Conservation (phyloP, 768 basidiomycete genomes). For the Tubosaeta sp. region DNA sequence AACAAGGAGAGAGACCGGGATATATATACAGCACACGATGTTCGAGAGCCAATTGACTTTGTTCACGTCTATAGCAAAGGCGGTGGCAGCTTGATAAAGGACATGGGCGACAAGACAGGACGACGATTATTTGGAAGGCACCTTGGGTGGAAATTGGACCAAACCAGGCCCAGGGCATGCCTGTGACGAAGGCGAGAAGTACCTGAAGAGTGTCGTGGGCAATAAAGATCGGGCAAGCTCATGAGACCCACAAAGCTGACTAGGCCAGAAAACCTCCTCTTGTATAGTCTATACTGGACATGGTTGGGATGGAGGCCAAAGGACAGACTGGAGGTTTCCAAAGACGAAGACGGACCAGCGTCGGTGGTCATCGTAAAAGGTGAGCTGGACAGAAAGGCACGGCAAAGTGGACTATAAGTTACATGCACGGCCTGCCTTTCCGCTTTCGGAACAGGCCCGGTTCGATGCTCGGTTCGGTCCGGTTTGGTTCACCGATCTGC, state of each 20-base stretch:
- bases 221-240: not conserved
- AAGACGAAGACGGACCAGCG: not conserved
- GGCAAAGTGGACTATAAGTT: not conserved
- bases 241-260: constrained; percentile 46
- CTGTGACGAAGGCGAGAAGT: constrained; percentile 56
- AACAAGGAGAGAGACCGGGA: constrained; percentile 56
- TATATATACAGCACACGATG: constrained; percentile 54
- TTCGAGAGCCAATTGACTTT: constrained; percentile 83
- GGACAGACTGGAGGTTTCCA: not conserved
- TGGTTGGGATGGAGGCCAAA: not conserved
- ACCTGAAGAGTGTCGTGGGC: constrained; percentile 36
- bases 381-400: not conserved
- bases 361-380: not conserved
- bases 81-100: constrained; percentile 43
- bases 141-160: constrained; percentile 74
- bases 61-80: constrained; percentile 66
- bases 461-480: constrained; percentile 7
- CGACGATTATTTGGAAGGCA: constrained; percentile 24
- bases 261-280: constrained; percentile 60
- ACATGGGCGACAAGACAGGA: not conserved
- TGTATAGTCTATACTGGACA: constrained; percentile 59
- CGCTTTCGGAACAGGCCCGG: constrained; percentile 20
- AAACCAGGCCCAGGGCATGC: constrained; percentile 78
- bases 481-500: constrained; percentile 1
- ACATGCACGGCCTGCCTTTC: constrained; percentile 1